A percentile compares a stretch with the other conserved stretches of the same genome.
Conservation (phyloP, 192 early-diverging fungal species). For the Rhizophagus prolifer region DNA sequence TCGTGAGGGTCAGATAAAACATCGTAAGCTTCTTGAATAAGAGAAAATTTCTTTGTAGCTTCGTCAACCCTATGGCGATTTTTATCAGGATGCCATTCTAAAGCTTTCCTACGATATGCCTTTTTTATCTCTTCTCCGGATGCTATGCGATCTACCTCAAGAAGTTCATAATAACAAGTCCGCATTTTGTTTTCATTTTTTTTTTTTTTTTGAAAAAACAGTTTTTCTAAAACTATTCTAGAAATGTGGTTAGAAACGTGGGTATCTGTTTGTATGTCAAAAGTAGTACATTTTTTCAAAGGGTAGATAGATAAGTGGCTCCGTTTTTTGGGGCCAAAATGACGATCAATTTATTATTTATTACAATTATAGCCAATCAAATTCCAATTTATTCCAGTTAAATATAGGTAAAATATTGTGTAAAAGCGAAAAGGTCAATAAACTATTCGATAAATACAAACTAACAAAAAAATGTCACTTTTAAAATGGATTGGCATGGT, state of each 20-base stretch:
- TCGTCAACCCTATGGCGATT: slow-evolving; percentile 82
- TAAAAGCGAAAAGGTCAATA: background rate
- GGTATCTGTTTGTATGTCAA: too few relatives aligned
- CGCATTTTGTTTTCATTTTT: background rate
- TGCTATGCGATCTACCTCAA: slow-evolving; percentile 2
- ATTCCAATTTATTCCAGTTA: background rate
- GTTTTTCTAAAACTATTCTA: too few relatives aligned
- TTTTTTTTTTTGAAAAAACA: too few relatives aligned
- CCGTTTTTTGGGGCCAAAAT: too few relatives aligned
- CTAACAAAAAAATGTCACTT: slow-evolving; percentile 2
- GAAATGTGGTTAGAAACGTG: too few relatives aligned
- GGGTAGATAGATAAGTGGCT: too few relatives aligned
- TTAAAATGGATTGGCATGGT: slow-evolving; percentile 16
- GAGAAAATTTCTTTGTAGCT: slow-evolving; percentile 83
- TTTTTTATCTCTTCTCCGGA: slow-evolving; percentile 65
- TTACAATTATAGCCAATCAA: background rate
- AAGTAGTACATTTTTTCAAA: too few relatives aligned
- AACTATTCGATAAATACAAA: background rate
- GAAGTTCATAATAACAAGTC: slow-evolving; percentile 19
- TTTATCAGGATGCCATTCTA: slow-evolving; percentile 85
- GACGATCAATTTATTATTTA: too few relatives aligned
- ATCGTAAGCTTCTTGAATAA: slow-evolving; percentile 93
- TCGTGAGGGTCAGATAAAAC: slow-evolving; percentile 75
- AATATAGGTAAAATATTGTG: background rate
- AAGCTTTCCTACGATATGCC: slow-evolving; percentile 75